Evolutionary conservation across 2,329 filamentous ascomycete species (phyloP), one percentile per base, ranked within the genome.

Genomic region (Chalaropsis ovoidea): DNA sequence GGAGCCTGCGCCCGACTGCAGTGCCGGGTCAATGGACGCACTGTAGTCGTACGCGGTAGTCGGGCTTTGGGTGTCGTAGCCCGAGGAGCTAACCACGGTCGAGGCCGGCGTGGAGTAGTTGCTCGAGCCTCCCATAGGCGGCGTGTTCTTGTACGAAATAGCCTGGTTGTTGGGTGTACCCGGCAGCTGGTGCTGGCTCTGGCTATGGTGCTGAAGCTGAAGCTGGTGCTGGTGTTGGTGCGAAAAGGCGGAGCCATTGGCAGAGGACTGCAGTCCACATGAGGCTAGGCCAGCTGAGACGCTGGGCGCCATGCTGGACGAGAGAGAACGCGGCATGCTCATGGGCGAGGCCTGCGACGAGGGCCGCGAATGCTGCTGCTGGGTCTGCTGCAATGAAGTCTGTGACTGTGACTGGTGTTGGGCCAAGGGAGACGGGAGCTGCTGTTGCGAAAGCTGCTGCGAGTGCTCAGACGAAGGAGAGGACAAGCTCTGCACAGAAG

Each of bases 21-120:
- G 77, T 13, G 83, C 81, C 69, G 86, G 85, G 73, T 89, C 86
- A 70, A 88, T 82, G 67, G 84, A 77, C 67, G 79, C 73, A 67
- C 77, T 75, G 74, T 84, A 84, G 65, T 85, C 81, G 74, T 68
- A 80, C 79, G 67, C 69, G 22, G 63, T 60, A 22, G 56, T 39
- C 4, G 66, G 66, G 17, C 66, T 67, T 41, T 67, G 62, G 2
- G 66, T 63, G 13, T 67, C 66, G 60, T 67, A 67, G 62, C 66
- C 49, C 11, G 62, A 67, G 11, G 66, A 60, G 27, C 63, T 65
- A 7, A 67, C 61, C 4, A 35, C 56, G n/a, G 66, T 67, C 31
- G 66, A 65, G 39, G 63, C 61, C 31, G 66, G 66, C 3, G 66
- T 67, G 15, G 66, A 60, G 41, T 67, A 67, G n/a, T 56, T 63